Evolutionary conservation across 106 monocot genomes (phyloP).

Genomic region (Gastrodia elata): DNA sequence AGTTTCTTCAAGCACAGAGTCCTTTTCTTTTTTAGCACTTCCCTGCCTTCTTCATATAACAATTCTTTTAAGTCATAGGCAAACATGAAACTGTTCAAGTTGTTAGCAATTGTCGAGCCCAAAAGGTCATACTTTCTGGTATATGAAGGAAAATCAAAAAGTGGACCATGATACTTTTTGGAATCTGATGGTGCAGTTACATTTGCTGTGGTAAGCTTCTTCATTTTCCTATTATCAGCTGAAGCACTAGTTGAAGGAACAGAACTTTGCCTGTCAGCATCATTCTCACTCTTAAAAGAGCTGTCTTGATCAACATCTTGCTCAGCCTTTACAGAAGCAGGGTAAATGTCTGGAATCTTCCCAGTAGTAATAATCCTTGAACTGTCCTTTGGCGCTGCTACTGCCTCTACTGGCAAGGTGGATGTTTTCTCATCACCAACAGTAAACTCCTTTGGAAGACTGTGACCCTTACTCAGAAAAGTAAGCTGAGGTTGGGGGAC

Average conservation of each 20-base stretch:
- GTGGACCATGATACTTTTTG: conserved; percentile 77
- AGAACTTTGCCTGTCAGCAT: conserved; percentile 41
- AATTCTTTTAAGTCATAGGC: conserved; percentile 77
- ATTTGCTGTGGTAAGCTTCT: conserved; percentile 25
- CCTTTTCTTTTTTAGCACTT: conserved; percentile 69
- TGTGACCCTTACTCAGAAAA: conserved; percentile 19
- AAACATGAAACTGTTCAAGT: conserved; percentile 48
- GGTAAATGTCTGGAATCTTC: conserved; percentile 31
- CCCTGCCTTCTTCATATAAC: conserved; percentile 60
- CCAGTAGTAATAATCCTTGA: conserved; percentile 15
- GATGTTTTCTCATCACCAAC: conserved; percentile 36
- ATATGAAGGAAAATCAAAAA: conserved; percentile 95
- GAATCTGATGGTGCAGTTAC: conserved; percentile 15
- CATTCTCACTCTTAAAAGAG: conserved; percentile 32
- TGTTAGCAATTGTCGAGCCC: conserved; percentile 28
- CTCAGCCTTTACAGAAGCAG: conserved; percentile 54
- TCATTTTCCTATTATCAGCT: conserved; percentile 35
- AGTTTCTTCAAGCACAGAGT: conserved; percentile 68
- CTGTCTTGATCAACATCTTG: conserved; percentile 46
- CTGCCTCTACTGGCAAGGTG: conserved; percentile 17
- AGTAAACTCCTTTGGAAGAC: conserved; percentile 39
- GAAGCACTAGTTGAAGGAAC: conserved; percentile 19
- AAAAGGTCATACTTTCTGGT: conserved; percentile 61
- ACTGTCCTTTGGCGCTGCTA: conserved; percentile 29
- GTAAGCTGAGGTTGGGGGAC: conserved; percentile 16